Evolutionary conservation across 345 rosid species (phyloP).

Genomic region (Euphorbia peplus): DNA sequence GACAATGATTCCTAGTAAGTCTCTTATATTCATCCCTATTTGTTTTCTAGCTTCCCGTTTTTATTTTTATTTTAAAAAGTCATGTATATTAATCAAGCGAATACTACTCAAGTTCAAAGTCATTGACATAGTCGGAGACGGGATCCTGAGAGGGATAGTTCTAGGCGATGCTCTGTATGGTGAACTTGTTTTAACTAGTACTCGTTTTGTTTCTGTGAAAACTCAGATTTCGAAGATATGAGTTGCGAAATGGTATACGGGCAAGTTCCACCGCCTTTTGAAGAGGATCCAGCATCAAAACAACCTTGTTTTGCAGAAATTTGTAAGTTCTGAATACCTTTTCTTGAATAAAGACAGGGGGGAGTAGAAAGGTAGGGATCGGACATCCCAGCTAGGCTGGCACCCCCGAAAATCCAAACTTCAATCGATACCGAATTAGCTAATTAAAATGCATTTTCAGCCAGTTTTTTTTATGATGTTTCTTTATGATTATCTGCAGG

Average conservation of each 20-base stretch:
- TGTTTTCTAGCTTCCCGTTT: too few relatives aligned
- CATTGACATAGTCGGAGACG: not conserved
- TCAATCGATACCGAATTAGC: too few relatives aligned
- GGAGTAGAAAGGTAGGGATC: too few relatives aligned
- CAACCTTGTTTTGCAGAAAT: slow-evolving; percentile 63
- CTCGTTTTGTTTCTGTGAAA: not conserved
- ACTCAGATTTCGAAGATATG: slow-evolving; percentile 90
- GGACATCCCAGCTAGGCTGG: too few relatives aligned
- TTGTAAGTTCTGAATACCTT: slow-evolving; percentile 52
- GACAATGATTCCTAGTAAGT: slow-evolving; percentile 84
- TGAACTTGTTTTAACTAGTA: too few relatives aligned
- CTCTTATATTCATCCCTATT: too few relatives aligned
- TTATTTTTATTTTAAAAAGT: too few relatives aligned
- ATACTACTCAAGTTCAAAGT: not conserved
- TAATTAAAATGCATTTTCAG: not conserved
- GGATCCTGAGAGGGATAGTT: too few relatives aligned
- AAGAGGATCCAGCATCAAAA: slow-evolving; percentile 63
- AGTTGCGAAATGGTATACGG: slow-evolving; percentile 96
- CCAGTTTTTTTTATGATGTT: not conserved
- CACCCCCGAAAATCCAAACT: too few relatives aligned
- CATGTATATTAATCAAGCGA: not conserved
- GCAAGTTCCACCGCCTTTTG: slow-evolving; percentile 72
- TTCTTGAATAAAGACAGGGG: too few relatives aligned
- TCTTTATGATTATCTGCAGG: slow-evolving; percentile 35
- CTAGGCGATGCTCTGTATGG: too few relatives aligned